Percentiles rank a stretch among this genome's conserved stretches.
phyloP scores from a whole-genome alignment of 805 yeast species.

The Jamesozyma rosinii region DNA sequence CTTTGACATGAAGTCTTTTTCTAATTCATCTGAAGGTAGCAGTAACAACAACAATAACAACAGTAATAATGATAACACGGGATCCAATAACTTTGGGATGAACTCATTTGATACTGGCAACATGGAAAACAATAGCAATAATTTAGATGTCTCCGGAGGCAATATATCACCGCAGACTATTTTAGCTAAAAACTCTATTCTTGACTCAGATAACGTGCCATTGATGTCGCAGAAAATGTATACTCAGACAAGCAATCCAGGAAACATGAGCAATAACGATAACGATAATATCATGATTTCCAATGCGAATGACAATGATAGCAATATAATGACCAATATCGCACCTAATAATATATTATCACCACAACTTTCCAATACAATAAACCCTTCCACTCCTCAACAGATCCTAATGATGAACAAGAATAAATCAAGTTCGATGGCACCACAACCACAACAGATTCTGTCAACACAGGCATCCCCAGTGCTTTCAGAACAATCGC shows the following conservation, averaged over 20 bases:
- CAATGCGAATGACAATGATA: neutral
- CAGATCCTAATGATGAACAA: slow-evolving; percentile 15
- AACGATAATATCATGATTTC: neutral
- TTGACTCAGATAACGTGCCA: slow-evolving; percentile 18
- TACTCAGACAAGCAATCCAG: slow-evolving; percentile 10
- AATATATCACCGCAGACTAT: slow-evolving; percentile 29
- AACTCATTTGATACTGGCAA: slow-evolving; percentile 20
- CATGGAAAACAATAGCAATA: neutral
- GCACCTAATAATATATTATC: neutral
- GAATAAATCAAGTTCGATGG: neutral
- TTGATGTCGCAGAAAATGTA: slow-evolving; percentile 22
- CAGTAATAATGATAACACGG: neutral
- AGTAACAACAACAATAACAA: neutral
- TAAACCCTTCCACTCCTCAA: slow-evolving; percentile 19
- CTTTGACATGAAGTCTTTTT: slow-evolving; percentile 6
- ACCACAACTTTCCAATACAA: slow-evolving; percentile 2
- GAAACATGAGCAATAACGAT: slow-evolving; percentile 2
- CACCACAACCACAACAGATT: neutral
- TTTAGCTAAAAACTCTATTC: slow-evolving; percentile 21
- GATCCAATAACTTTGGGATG: neutral
- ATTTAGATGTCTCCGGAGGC: neutral
- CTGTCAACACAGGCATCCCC: slow-evolving; percentile 5
- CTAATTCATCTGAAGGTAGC: neutral
- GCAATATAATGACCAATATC: neutral
- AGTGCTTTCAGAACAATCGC: slow-evolving; percentile 3